Percentiles rank a stretch among this genome's conserved stretches.
Evolutionary conservation across 75 land plant genomes (phyloP).

Genomic region (Cryptomeria japonica): DNA sequence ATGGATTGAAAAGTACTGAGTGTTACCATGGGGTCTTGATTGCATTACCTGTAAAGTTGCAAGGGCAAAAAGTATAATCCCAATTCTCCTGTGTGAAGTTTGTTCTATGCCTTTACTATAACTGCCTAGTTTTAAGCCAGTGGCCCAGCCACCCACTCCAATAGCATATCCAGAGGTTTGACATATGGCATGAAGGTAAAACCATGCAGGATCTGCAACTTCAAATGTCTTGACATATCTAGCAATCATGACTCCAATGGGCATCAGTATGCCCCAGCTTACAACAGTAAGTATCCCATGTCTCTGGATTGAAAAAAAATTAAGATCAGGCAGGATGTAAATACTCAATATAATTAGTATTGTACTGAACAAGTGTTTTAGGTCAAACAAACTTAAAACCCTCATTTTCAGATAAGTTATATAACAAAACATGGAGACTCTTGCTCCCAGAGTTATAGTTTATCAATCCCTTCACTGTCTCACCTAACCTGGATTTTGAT

Average conservation of each 20-base stretch:
- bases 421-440: too few relatives aligned
- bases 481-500: too few relatives aligned
- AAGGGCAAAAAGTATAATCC: slow-evolving; percentile 62
- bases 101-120: slow-evolving; percentile 24
- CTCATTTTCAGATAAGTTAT: too few relatives aligned
- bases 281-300: slow-evolving; percentile 71
- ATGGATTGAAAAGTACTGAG: too few relatives aligned
- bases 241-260: slow-evolving; percentile 64
- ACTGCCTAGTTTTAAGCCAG: slow-evolving; percentile 60
- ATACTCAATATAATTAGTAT: background rate
- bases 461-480: too few relatives aligned
- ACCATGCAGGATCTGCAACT: slow-evolving; percentile 62
- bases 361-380: background rate
- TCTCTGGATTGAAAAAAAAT: slow-evolving; percentile 28
- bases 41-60: slow-evolving; percentile 69
- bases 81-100: slow-evolving; percentile 50
- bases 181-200: slow-evolving; percentile 69
- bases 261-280: slow-evolving; percentile 82
- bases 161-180: slow-evolving; percentile 62
- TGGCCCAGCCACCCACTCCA: slow-evolving; percentile 75
- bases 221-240: slow-evolving; percentile 58
- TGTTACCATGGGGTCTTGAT: too few relatives aligned
- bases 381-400: background rate
- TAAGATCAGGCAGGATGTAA: background rate
- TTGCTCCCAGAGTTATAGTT: too few relatives aligned